These are phyloP conservation scores for Erodium trifolium DNA, from an alignment of 441 rosid species.

Conservation along the genomic window DNA sequence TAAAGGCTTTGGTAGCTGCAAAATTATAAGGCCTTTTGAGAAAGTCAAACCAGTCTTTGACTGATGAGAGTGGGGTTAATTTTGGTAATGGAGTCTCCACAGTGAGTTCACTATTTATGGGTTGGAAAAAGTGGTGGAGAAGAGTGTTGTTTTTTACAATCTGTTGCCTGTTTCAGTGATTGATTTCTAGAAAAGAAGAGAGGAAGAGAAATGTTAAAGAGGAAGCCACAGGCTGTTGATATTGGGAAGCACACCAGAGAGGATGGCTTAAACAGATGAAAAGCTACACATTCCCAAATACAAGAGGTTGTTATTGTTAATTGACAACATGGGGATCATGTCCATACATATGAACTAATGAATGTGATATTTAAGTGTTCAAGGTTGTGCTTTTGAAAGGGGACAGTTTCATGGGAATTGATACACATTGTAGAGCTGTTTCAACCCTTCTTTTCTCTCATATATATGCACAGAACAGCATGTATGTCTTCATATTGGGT, in stretches of 20 bases:
- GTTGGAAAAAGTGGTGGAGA: not conserved
- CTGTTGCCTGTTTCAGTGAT: not conserved
- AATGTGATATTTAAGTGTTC: not conserved
- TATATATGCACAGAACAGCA: too few relatives aligned
- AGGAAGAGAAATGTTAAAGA: not conserved
- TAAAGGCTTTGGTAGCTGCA: too few relatives aligned
- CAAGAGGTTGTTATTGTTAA: not conserved
- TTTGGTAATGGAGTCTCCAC: not conserved
- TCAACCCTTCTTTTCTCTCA: not conserved
- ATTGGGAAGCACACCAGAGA: not conserved
- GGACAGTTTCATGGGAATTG: not conserved
- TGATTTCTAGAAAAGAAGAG: not conserved
- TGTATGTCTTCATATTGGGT: too few relatives aligned
- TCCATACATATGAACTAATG: not conserved
- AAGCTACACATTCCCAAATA: not conserved
- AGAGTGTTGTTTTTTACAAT: not conserved
- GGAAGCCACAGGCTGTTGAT: not conserved
- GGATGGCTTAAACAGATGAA: not conserved
- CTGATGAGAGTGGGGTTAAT: too few relatives aligned
- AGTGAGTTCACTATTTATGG: not conserved
- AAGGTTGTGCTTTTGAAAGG: not conserved
- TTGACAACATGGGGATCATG: not conserved
- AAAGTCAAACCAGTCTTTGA: not conserved
- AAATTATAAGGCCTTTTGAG: not conserved
- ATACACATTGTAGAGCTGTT: not conserved